phyloP scores from a whole-genome alignment of 495 filamentous ascomycete species.

The Cercophora sp. region DNA sequence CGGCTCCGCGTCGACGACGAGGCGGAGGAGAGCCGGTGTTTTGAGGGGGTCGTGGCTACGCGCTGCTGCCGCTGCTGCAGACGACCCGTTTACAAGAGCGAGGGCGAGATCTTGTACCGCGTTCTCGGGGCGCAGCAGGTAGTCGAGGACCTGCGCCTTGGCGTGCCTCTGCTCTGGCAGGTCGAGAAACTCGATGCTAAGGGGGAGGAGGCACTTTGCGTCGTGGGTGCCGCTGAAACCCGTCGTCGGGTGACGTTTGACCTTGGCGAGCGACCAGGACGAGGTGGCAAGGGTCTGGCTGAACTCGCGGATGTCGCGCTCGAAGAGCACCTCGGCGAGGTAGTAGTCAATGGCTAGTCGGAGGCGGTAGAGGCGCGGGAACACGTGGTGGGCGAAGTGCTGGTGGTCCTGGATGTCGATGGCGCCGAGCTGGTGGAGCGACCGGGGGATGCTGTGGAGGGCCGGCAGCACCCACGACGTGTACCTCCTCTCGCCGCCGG shows the following conservation, averaged over 20 bases:
- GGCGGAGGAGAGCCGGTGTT: too few relatives aligned
- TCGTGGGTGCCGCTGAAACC: slow-evolving; percentile 78
- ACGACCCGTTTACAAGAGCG: too few relatives aligned
- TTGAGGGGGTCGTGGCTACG: too few relatives aligned
- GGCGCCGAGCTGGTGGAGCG: slow-evolving; percentile 45
- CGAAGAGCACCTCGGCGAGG: slow-evolving; percentile 60
- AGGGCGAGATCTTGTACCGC: slow-evolving; percentile 31
- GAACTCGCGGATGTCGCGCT: too few relatives aligned
- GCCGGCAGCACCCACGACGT: slow-evolving; percentile 45
- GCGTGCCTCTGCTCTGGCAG: slow-evolving; percentile 60
- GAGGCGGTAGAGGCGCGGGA: slow-evolving; percentile 48
- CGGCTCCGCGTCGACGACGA: too few relatives aligned
- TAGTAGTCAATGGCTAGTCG: slow-evolving; percentile 61
- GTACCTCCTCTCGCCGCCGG: slow-evolving; percentile 56
- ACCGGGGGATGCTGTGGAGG: slow-evolving; percentile 29
- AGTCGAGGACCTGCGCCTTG: slow-evolving; percentile 59
- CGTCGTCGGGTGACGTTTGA: slow-evolving; percentile 48
- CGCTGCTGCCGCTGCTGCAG: too few relatives aligned
- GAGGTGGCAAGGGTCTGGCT: too few relatives aligned
- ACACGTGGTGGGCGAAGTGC: slow-evolving; percentile 41
- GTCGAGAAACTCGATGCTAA: slow-evolving; percentile 53
- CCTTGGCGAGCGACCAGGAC: slow-evolving; percentile 38
- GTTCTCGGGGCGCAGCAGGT: slow-evolving; percentile 57
- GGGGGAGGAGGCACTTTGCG: slow-evolving; percentile 52
- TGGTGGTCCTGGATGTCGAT: slow-evolving; percentile 57